A percentile compares a stretch with the other conserved stretches of the same genome.
phyloP scores from a whole-genome alignment of 768 basidiomycete genomes.

The Clitopilus hobsonii region DNA sequence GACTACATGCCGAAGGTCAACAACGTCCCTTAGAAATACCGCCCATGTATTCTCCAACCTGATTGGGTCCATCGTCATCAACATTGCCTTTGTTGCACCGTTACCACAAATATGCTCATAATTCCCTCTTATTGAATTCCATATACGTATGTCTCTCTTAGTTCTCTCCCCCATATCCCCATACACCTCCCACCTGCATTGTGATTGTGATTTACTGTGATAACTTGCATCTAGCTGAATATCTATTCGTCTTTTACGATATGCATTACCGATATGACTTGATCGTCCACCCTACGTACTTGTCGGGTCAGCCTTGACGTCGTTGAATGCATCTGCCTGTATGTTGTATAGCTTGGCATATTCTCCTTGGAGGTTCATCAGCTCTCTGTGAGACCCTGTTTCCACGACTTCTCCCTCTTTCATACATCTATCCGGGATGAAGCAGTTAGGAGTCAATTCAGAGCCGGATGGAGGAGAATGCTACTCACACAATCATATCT shows the following conservation, averaged over 20 bases:
- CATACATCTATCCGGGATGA: slow-evolving; percentile 24
- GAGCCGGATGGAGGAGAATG: neutral
- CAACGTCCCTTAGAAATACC: neutral
- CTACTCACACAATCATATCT: slow-evolving; percentile 29
- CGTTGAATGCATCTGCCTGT: slow-evolving; percentile 28
- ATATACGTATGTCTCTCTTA: no score
- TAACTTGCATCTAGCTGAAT: no score
- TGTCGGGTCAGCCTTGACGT: no score
- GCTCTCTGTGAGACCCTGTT: slow-evolving; percentile 25
- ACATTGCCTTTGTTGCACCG: no score
- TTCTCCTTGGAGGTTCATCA: slow-evolving; percentile 25
- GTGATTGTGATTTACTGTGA: no score
- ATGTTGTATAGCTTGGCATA: slow-evolving; percentile 29
- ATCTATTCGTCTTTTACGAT: no score
- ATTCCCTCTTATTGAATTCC: no score
- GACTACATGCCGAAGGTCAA: neutral
- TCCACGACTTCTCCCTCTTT: slow-evolving; percentile 29
- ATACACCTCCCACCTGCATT: no score
- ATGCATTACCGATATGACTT: no score
- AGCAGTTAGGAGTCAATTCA: neutral
- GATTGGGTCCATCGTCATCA: neutral
- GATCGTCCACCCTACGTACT: no score
- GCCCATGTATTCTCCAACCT: neutral
- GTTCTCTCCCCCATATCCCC: no score
- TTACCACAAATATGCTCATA: no score